phyloP scores from a whole-genome alignment of 2,329 filamentous ascomycete genomes.

The Claviceps sp. region DNA sequence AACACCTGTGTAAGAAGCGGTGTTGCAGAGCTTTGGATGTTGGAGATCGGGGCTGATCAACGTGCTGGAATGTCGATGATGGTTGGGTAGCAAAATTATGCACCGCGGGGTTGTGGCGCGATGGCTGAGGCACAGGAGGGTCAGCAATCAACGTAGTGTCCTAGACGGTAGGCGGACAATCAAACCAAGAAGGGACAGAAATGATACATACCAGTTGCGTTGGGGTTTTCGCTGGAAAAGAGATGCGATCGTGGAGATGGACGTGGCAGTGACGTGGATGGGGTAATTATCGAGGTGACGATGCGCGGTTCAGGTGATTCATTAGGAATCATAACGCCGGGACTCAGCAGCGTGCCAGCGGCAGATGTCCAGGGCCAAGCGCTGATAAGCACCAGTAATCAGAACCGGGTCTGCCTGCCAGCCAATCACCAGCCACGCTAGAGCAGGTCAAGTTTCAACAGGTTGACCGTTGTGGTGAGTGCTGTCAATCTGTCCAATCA shows the following conservation, averaged over 20 bases:
- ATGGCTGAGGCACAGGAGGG: background rate
- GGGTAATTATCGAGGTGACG: background rate
- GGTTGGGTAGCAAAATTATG: constrained; percentile 4
- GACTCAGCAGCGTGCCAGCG: background rate
- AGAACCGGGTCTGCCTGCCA: too few relatives aligned
- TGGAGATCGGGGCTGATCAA: background rate
- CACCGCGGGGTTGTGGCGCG: background rate
- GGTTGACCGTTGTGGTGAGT: too few relatives aligned
- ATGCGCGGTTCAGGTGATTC: background rate
- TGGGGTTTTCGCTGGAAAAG: background rate
- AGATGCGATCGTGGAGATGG: background rate
- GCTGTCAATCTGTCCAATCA: too few relatives aligned
- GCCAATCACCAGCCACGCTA: too few relatives aligned
- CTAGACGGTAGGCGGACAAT: background rate
- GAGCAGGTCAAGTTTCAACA: too few relatives aligned
- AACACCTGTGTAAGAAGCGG: background rate
- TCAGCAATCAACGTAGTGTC: background rate
- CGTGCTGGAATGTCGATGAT: background rate
- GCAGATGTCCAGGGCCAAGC: background rate
- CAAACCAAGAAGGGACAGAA: background rate
- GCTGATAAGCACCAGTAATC: too few relatives aligned
- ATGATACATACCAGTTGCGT: background rate
- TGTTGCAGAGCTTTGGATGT: background rate
- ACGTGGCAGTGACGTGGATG: background rate
- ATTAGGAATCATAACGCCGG: background rate